Evolutionary conservation across 345 rosid species (phyloP).

Genomic region (Diplotaxis tenuifolia): DNA sequence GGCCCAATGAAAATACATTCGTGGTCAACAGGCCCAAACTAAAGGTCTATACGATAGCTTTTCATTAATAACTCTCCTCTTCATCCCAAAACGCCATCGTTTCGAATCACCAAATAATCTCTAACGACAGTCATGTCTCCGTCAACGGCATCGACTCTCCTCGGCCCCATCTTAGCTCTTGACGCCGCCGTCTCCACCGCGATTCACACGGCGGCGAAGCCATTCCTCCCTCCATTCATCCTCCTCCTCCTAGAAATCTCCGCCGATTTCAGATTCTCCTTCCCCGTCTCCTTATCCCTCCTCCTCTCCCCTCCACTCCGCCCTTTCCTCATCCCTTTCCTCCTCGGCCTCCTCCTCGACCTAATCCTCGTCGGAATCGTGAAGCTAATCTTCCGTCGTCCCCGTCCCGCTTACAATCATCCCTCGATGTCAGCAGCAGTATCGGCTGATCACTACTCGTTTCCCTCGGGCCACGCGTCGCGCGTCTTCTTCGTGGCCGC

Average conservation of each 20-base stretch:
- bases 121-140: slow-evolving; percentile 17
- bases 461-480: slow-evolving; percentile 94
- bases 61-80: neutral
- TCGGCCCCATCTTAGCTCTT: slow-evolving; percentile 39
- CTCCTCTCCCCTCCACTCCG: slow-evolving; percentile 51
- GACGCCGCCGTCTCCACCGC: slow-evolving; percentile 54
- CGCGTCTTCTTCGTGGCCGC: slow-evolving; percentile 74
- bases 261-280: slow-evolving; percentile 80
- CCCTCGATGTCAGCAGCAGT: slow-evolving; percentile 75
- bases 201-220: slow-evolving; percentile 51
- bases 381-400: slow-evolving; percentile 74
- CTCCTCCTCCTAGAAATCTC: slow-evolving; percentile 71
- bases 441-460: slow-evolving; percentile 71
- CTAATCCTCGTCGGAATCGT: slow-evolving; percentile 64
- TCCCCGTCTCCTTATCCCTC: slow-evolving; percentile 66
- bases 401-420: slow-evolving; percentile 74
- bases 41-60: neutral
- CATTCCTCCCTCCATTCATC: slow-evolving; percentile 47
- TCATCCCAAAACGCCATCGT: neutral
- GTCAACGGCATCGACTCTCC: slow-evolving; percentile 19
- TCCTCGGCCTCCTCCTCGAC: slow-evolving; percentile 81
- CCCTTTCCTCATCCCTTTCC: slow-evolving; percentile 52
- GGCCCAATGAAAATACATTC: neutral
- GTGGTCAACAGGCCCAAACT: neutral
- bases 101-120: neutral